phyloP scores from a whole-genome alignment of 1,139 yeast genomes.

The Schwanniomyces etchellsii region DNA sequence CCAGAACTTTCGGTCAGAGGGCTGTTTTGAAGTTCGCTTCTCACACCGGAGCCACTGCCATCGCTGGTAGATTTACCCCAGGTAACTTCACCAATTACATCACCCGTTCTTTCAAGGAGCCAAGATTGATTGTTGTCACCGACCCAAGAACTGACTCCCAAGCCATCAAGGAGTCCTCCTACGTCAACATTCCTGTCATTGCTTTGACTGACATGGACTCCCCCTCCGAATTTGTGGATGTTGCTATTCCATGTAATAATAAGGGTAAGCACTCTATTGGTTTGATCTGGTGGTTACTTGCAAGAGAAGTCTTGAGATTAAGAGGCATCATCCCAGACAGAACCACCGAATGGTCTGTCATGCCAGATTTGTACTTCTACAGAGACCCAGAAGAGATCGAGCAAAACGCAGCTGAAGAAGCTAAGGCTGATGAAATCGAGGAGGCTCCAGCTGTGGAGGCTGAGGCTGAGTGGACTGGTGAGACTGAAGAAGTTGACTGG shows the following conservation, averaged over 20 bases:
- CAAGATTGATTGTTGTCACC: constrained; percentile 98
- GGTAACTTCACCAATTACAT: constrained; percentile 99
- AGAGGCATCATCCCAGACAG: constrained; percentile 98
- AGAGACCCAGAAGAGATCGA: constrained; percentile 99
- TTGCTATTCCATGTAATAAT: constrained; percentile 99
- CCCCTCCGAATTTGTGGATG: constrained; percentile 98
- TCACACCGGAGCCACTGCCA: constrained; percentile 99
- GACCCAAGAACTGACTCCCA: constrained; percentile 99
- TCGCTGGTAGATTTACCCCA: constrained; percentile 99
- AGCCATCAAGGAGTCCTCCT: constrained; percentile 99
- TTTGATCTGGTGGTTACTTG: constrained; percentile 98
- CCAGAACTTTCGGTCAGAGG: constrained; percentile 99
- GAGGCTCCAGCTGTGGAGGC: constrained; percentile 47
- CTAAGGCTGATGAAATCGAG: constrained; percentile 47
- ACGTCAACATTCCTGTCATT: constrained; percentile 99
- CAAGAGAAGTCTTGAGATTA: constrained; percentile 99
- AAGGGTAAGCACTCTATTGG: constrained; percentile 99
- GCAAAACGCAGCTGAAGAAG: constrained; percentile 69
- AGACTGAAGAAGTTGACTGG: constrained; percentile 60
- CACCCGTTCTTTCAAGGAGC: constrained; percentile 99
- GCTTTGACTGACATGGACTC: constrained; percentile 99
- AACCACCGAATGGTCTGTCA: constrained; percentile 95
- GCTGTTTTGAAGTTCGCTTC: constrained; percentile 99
- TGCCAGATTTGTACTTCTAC: constrained; percentile 99
- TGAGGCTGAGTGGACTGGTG: constrained; percentile 51